These are phyloP conservation scores for Lenwebbia sp. DNA, from an alignment of 345 rosid species.

Conservation along the genomic window DNA sequence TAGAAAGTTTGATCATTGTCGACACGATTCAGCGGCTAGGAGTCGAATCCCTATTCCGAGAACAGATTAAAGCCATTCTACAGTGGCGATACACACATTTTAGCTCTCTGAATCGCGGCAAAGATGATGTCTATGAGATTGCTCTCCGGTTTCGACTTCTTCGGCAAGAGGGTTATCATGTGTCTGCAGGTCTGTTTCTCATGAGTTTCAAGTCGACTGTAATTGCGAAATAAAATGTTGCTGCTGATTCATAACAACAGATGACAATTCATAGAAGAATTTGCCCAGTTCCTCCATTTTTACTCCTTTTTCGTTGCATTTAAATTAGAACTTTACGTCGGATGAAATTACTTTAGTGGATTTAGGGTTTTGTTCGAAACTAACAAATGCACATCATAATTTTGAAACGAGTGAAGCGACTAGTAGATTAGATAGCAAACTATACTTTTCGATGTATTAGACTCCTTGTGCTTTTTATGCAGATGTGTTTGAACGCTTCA, in stretches of 20 bases:
- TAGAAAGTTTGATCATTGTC: conserved; percentile 17
- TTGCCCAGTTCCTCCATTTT: not conserved
- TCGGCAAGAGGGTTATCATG: conserved; percentile 21
- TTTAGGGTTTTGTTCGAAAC: not conserved
- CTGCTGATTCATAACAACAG: not conserved
- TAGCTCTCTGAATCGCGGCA: not conserved
- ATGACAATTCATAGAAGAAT: no score
- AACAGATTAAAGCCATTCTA: conserved; percentile 27
- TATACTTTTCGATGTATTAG: not conserved
- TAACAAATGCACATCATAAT: not conserved
- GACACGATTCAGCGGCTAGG: conserved; percentile 32
- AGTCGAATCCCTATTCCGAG: conserved; percentile 12
- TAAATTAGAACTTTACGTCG: not conserved
- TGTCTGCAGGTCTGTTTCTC: conserved; percentile 9
- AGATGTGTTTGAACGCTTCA: conserved; percentile 22
- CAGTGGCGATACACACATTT: not conserved
- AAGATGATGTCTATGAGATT: conserved; percentile 7
- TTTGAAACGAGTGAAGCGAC: not conserved
- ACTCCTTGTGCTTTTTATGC: not conserved
- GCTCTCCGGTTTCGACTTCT: conserved; percentile 27
- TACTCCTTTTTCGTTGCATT: not conserved
- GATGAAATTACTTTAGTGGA: not conserved
- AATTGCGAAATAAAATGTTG: not conserved
- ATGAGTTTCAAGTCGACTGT: not conserved
- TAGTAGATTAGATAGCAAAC: not conserved